Evolutionary conservation across 2,329 filamentous ascomycete species (phyloP).

Genomic region (Aspergillus thermomutatus): DNA sequence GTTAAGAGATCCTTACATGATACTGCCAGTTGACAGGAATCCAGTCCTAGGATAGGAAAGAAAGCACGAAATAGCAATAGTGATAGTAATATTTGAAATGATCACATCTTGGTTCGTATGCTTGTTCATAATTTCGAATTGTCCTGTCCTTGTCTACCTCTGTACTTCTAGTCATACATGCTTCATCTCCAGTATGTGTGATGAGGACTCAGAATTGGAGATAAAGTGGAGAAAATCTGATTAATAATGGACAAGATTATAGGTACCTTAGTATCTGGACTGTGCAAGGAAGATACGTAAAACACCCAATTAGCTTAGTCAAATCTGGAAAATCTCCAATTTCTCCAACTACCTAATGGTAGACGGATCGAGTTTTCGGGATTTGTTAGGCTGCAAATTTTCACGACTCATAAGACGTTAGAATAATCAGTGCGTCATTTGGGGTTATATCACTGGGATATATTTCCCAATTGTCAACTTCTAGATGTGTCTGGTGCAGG

Average conservation of each 20-base stretch:
- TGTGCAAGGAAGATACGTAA: too few relatives aligned
- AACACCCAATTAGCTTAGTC: background rate
- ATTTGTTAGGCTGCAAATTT: background rate
- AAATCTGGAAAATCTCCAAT: background rate
- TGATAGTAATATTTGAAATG: too few relatives aligned
- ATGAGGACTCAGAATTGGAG: background rate
- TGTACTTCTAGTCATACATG: too few relatives aligned
- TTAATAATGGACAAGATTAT: background rate
- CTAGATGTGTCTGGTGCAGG: background rate
- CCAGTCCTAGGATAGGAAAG: background rate
- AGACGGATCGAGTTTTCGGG: background rate
- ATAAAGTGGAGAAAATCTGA: background rate
- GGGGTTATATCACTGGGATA: background rate
- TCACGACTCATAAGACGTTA: background rate
- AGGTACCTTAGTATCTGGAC: too few relatives aligned
- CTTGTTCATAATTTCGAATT: background rate
- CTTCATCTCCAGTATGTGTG: background rate
- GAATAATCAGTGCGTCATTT: background rate
- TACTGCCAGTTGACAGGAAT: background rate
- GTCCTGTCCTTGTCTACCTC: too few relatives aligned
- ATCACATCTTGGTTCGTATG: background rate
- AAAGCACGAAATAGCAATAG: background rate
- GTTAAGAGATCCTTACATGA: background rate
- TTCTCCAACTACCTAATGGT: background rate
- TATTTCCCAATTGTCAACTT: background rate